These are phyloP conservation scores for Colletotrichum orchidophilum DNA, from an alignment of 2,329 filamentous ascomycete species.

Conservation along the genomic window DNA sequence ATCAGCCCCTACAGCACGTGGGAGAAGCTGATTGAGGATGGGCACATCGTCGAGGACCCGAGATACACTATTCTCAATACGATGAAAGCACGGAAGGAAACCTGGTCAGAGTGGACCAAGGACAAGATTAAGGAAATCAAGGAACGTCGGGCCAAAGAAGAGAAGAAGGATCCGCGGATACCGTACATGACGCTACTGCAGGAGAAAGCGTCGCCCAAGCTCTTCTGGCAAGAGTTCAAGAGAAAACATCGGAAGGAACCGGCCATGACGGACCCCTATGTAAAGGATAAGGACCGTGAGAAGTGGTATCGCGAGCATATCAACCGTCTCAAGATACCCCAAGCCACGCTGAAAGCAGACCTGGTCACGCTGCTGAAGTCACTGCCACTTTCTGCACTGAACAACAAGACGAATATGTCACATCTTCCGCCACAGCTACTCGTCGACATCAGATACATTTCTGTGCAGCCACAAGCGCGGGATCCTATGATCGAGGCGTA, in stretches of 20 bases:
- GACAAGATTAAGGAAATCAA: constrained; percentile 79
- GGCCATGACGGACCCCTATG: constrained; percentile 78
- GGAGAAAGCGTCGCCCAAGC: constrained; percentile 83
- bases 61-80: constrained; percentile 86
- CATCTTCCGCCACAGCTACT: constrained; percentile 71
- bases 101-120: constrained; percentile 84
- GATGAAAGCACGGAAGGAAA: constrained; percentile 83
- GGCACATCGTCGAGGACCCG: constrained; percentile 82
- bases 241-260: constrained; percentile 86
- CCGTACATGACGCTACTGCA: constrained; percentile 85
- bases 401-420: constrained; percentile 64
- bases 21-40: constrained; percentile 88
- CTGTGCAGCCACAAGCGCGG: constrained; percentile 67
- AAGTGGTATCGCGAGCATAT: constrained; percentile 82
- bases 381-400: constrained; percentile 66
- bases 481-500: constrained; percentile 74
- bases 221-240: constrained; percentile 98
- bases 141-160: constrained; percentile 76
- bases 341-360: constrained; percentile 74
- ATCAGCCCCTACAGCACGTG: constrained; percentile 91
- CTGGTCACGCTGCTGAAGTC: constrained; percentile 71
- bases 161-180: constrained; percentile 84
- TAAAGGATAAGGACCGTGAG: constrained; percentile 81
- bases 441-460: constrained; percentile 75
- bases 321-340: constrained; percentile 71